Conservation (phyloP, 1,284 basidiomycete genomes). For the Ustilago tritici region DNA sequence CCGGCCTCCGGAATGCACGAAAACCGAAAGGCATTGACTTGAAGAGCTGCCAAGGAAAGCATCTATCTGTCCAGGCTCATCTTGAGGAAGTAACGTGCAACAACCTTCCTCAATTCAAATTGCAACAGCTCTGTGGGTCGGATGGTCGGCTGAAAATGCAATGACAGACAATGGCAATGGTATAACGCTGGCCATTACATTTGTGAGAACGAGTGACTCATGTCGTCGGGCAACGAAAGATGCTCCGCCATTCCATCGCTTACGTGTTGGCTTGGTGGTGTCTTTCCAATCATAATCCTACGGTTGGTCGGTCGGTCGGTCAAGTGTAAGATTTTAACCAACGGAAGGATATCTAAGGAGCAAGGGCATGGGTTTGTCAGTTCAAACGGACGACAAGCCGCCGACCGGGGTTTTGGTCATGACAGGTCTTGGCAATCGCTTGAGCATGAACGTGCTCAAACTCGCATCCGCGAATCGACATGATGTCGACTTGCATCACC, state of each 20-base stretch:
- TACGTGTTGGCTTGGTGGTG: not conserved
- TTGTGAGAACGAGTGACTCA: too few relatives aligned
- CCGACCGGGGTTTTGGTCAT: conserved; percentile 4
- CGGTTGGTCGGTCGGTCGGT: conserved; percentile 17
- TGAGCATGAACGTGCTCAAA: conserved; percentile 1
- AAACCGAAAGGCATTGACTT: not conserved
- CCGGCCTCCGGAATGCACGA: not conserved
- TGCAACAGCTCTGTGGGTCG: not conserved
- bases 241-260: not conserved
- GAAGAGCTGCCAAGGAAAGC: not conserved
- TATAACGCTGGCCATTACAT: not conserved
- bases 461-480: not conserved
- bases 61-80: not conserved
- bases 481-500: not conserved
- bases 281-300: not conserved
- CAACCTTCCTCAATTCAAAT: not conserved
- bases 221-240: too few relatives aligned
- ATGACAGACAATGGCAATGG: too few relatives aligned
- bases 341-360: not conserved
- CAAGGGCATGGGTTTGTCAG: not conserved
- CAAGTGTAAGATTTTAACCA: conserved; percentile 7
- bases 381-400: conserved; percentile 2
- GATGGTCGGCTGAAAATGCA: too few relatives aligned
- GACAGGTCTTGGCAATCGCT: conserved; percentile 25
- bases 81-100: not conserved